Percentiles rank a stretch among this genome's conserved stretches.
These are phyloP conservation scores for Apiospora kogelbergensis DNA, from an alignment of 2,329 filamentous ascomycete genomes.

Conservation along the genomic window DNA sequence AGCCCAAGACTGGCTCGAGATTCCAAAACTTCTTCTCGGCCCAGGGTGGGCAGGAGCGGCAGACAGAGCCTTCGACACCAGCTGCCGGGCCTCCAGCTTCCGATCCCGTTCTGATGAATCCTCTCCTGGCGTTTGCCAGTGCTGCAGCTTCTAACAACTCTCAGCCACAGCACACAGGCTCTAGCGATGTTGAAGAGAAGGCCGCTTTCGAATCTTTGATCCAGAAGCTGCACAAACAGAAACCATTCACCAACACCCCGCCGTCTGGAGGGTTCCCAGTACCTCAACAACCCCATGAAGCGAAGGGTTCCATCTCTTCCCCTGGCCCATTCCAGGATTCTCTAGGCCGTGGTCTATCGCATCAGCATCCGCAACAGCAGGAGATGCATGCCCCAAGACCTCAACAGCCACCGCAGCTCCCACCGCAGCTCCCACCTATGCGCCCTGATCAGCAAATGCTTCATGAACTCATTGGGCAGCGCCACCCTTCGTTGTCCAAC, in stretches of 20 bases:
- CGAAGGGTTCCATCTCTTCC: slow-evolving; percentile 39
- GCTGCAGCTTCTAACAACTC: slow-evolving; percentile 13
- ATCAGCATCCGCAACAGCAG: slow-evolving; percentile 35
- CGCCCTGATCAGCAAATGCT: slow-evolving; percentile 58
- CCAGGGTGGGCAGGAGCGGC: slow-evolving; percentile 48
- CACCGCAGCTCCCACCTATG: slow-evolving; percentile 46
- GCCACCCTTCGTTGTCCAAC: slow-evolving; percentile 40
- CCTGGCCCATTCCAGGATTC: slow-evolving; percentile 50
- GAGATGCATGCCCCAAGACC: slow-evolving; percentile 55
- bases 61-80: slow-evolving; percentile 49
- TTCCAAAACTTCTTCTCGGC: slow-evolving; percentile 80
- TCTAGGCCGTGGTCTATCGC: not conserved
- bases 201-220: slow-evolving; percentile 83
- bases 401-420: slow-evolving; percentile 28
- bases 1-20: slow-evolving; percentile 65
- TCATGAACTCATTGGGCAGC: slow-evolving; percentile 60
- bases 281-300: slow-evolving; percentile 28
- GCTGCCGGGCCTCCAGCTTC: slow-evolving; percentile 24
- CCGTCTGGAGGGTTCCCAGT: slow-evolving; percentile 37
- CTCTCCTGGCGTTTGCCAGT: slow-evolving; percentile 27
- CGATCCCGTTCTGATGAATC: slow-evolving; percentile 22
- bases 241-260: slow-evolving; percentile 40
- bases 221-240: slow-evolving; percentile 72
- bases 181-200: slow-evolving; percentile 64
- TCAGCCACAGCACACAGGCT: slow-evolving; percentile 35